Percentiles rank a stretch among this genome's conserved stretches.
phyloP scores from a whole-genome alignment of 305 asterid genomes.

The Solanum hybrid region DNA sequence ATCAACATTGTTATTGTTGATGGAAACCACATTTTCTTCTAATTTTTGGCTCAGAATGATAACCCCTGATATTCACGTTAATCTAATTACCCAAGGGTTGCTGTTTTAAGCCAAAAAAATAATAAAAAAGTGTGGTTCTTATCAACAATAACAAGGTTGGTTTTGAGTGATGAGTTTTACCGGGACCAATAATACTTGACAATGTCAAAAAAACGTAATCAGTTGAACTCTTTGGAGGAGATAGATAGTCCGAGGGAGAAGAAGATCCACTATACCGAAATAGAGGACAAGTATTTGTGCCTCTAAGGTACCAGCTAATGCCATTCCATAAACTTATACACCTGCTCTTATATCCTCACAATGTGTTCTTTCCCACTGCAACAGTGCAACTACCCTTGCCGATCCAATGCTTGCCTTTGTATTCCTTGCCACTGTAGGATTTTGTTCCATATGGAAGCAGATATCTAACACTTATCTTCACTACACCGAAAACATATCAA shows the following conservation, averaged over 20 bases:
- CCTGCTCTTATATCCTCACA: neutral
- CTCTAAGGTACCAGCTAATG: neutral
- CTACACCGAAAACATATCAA: neutral
- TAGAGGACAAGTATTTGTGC: neutral
- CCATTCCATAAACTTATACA: neutral
- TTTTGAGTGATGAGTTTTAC: neutral
- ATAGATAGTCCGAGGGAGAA: neutral
- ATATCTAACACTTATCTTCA: neutral
- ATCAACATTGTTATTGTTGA: neutral
- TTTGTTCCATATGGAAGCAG: neutral
- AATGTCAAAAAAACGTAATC: neutral
- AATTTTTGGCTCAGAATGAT: neutral
- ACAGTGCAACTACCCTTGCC: neutral
- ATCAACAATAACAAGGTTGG: neutral
- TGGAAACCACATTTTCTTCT: neutral
- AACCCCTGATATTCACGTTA: neutral
- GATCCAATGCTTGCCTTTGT: neutral
- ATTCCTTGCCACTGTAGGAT: neutral
- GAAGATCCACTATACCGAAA: neutral
- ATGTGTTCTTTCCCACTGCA: neutral
- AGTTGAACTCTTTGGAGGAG: neutral
- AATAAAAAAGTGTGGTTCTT: neutral
- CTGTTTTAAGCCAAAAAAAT: neutral
- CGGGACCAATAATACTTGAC: neutral
- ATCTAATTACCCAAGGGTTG: neutral